These are phyloP conservation scores for Penicillium griseofulvum DNA, from an alignment of 2,329 filamentous ascomycete species.

Conservation along the genomic window DNA sequence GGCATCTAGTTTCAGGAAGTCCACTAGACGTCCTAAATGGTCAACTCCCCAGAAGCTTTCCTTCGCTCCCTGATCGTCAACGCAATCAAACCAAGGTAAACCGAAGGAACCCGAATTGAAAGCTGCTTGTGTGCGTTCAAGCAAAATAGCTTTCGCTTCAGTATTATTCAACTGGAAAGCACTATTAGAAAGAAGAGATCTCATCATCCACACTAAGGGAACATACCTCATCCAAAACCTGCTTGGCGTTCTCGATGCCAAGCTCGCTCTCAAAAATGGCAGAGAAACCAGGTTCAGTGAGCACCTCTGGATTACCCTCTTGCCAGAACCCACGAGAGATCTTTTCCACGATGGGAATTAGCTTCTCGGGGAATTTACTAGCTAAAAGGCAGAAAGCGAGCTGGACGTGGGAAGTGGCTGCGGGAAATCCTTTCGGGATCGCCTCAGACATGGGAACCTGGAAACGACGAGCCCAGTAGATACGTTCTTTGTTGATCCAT, in stretches of 20 bases:
- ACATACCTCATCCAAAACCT: not conserved
- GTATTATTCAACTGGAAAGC: constrained; percentile 21
- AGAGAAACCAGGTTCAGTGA: constrained; percentile 1
- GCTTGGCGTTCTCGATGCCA: not conserved
- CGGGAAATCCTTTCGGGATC: constrained; percentile 11
- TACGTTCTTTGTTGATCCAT: constrained; percentile 16
- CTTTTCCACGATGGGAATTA: not conserved
- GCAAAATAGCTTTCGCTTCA: constrained; percentile 49
- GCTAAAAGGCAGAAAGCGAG: constrained; percentile 5
- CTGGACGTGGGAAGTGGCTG: constrained; percentile 8
- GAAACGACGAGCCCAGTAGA: constrained; percentile 17
- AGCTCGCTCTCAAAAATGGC: constrained; percentile 3
- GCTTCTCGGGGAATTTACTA: constrained; percentile 3
- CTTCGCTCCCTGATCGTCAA: constrained; percentile 52
- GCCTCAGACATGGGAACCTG: constrained; percentile 10
- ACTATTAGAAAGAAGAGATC: not conserved
- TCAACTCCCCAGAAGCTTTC: constrained; percentile 62
- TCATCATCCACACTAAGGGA: not conserved
- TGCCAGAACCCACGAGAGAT: constrained; percentile 12
- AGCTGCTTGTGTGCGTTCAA: constrained; percentile 51
- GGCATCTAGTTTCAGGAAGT: constrained; percentile 52
- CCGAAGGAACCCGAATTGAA: constrained; percentile 59
- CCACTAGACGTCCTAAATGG: constrained; percentile 55
- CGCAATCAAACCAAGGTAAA: constrained; percentile 59
- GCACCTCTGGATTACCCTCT: constrained; percentile 1